These are phyloP conservation scores for Tulasnella calospora DNA, from an alignment of 768 basidiomycete genomes.

Conservation along the genomic window DNA sequence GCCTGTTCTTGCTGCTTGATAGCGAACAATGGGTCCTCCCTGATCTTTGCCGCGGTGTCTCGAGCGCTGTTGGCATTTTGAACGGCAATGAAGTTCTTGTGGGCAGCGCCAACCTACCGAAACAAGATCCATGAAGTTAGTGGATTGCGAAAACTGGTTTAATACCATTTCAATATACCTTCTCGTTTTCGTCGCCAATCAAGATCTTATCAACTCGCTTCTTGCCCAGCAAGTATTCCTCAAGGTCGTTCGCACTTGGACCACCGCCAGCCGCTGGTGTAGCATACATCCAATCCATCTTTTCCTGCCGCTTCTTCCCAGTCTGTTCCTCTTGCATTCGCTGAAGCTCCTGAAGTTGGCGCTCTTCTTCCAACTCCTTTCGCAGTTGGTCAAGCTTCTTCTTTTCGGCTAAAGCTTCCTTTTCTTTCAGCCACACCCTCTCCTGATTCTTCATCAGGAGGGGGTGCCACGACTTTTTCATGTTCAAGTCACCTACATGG, in stretches of 20 bases:
- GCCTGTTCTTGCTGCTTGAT: slow-evolving; percentile 98
- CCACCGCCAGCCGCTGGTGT: slow-evolving; percentile 88
- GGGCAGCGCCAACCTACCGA: slow-evolving; percentile 67
- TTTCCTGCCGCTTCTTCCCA: slow-evolving; percentile 89
- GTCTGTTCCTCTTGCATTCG: slow-evolving; percentile 92
- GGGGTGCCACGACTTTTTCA: slow-evolving; percentile 99
- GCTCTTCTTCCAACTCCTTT: slow-evolving; percentile 96
- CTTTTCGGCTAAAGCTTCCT: slow-evolving; percentile 96
- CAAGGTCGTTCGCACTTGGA: slow-evolving; percentile 84
- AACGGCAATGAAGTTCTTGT: slow-evolving; percentile 89
- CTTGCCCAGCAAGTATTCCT: slow-evolving; percentile 95
- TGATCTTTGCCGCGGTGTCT: slow-evolving; percentile 87
- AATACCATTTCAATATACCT: slow-evolving; percentile 45
- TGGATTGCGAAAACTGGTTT: no score
- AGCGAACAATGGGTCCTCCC: slow-evolving; percentile 93
- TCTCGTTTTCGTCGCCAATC: slow-evolving; percentile 86
- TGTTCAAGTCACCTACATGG: slow-evolving; percentile 68
- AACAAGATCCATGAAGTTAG: not conserved
- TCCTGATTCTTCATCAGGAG: slow-evolving; percentile 97
- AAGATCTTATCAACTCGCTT: slow-evolving; percentile 96
- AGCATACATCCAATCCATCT: slow-evolving; percentile 99
- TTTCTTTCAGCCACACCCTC: slow-evolving; percentile 98
- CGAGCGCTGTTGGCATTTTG: slow-evolving; percentile 89
- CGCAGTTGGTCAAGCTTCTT: slow-evolving; percentile 95
- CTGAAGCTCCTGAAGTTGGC: slow-evolving; percentile 93